phyloP scores from a whole-genome alignment of 352 stramenopile species.

The Sclerospora graminicola region DNA sequence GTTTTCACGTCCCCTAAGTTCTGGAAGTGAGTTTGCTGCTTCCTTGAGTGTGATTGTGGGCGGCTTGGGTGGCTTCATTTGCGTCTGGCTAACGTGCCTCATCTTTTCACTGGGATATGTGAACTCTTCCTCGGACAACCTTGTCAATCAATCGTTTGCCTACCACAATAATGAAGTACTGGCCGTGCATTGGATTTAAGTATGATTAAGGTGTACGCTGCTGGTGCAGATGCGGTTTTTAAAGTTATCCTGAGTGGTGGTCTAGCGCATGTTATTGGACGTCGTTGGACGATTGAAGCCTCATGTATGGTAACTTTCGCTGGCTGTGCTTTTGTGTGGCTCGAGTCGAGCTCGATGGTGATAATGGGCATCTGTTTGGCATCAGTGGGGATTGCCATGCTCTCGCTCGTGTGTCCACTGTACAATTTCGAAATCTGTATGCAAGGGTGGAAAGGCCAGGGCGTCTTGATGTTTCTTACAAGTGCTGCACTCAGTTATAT shows the following conservation, averaged over 20 bases:
- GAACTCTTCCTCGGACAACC: slow-evolving; percentile 58
- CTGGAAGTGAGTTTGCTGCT: slow-evolving; percentile 70
- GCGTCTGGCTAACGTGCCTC: slow-evolving; percentile 72
- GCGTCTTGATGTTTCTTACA: slow-evolving; percentile 77
- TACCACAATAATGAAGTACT: slow-evolving; percentile 57
- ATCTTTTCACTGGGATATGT: slow-evolving; percentile 78
- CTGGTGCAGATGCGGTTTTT: slow-evolving; percentile 33
- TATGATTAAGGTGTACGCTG: slow-evolving; percentile 64
- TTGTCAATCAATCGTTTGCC: slow-evolving; percentile 78
- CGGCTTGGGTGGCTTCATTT: slow-evolving; percentile 55
- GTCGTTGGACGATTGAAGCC: slow-evolving; percentile 48
- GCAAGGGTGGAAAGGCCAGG: slow-evolving; percentile 80
- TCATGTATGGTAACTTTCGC: slow-evolving; percentile 50
- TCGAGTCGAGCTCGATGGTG: slow-evolving; percentile 55
- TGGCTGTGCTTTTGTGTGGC: slow-evolving; percentile 56
- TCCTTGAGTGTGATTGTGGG: slow-evolving; percentile 72
- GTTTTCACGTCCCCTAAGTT: slow-evolving; percentile 75
- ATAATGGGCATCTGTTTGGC: slow-evolving; percentile 58
- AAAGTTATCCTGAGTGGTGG: slow-evolving; percentile 38
- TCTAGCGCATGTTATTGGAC: slow-evolving; percentile 50
- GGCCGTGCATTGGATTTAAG: slow-evolving; percentile 39
- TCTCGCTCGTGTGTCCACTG: slow-evolving; percentile 58
- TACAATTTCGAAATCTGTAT: slow-evolving; percentile 88
- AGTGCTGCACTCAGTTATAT: slow-evolving; percentile 61
- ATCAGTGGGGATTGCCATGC: slow-evolving; percentile 64